A percentile compares a stretch with the other conserved stretches of the same genome.
phyloP scores from a whole-genome alignment of 1,284 basidiomycete genomes.

The Ceratobasidium theobromae region DNA sequence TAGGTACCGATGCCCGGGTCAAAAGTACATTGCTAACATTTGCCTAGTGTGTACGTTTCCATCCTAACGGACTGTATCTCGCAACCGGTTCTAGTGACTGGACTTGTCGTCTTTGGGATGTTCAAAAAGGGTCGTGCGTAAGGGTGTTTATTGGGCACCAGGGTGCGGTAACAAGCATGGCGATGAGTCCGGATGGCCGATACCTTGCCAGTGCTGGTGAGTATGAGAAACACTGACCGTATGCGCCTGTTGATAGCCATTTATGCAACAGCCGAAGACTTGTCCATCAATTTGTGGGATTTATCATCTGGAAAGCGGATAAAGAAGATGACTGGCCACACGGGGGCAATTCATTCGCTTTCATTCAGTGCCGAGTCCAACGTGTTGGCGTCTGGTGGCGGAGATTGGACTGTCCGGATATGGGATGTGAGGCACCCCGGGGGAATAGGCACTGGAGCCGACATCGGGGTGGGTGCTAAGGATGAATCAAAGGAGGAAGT shows the following conservation, averaged over 20 bases:
- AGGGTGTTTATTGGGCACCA: constrained; percentile 96
- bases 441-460: constrained; percentile 47
- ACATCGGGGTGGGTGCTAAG: constrained; percentile 58
- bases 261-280: constrained; percentile 71
- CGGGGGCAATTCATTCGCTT: constrained; percentile 83
- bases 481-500: constrained; percentile 39
- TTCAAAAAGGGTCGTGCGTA: constrained; percentile 92
- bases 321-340: constrained; percentile 97
- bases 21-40: background rate
- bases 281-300: constrained; percentile 95
- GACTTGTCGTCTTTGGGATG: constrained; percentile 96
- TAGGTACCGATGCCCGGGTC: constrained; percentile 50
- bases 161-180: constrained; percentile 83
- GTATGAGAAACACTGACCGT: constrained; percentile 37
- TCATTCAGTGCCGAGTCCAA: constrained; percentile 91
- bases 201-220: constrained; percentile 88
- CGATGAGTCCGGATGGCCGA: constrained; percentile 90
- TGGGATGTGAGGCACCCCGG: constrained; percentile 93
- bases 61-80: constrained; percentile 96
- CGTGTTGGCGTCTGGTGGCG: constrained; percentile 83
- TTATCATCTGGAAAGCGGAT: constrained; percentile 88
- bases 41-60: constrained; percentile 86
- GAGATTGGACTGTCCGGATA: constrained; percentile 93
- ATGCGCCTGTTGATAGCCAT: constrained; percentile 8
- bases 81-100: constrained; percentile 96